Evolutionary conservation across 192 early-diverging fungal genomes (phyloP).

Genomic region (Coemansia sp.): DNA sequence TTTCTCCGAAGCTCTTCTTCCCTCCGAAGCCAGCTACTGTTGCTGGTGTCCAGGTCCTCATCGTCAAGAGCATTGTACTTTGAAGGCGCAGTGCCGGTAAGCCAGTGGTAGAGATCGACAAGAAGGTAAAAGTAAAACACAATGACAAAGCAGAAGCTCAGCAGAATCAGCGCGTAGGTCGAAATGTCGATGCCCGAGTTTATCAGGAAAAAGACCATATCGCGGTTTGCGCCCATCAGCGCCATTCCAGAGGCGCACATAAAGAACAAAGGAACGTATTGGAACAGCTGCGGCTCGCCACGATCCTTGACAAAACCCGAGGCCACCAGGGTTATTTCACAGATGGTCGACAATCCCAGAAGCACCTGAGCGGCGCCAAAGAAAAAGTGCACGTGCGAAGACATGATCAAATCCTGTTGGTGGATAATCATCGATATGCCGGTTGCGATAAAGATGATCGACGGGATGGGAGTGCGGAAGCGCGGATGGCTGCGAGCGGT

Average conservation of each 20-base stretch:
- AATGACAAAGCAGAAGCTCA: constrained; percentile 60
- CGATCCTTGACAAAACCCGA: constrained; percentile 29
- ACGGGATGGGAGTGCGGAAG: constrained; percentile 58
- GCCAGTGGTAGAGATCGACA: constrained; percentile 45
- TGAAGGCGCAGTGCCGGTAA: constrained; percentile 12
- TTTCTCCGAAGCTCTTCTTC: constrained; percentile 7
- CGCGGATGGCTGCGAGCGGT: constrained; percentile 32
- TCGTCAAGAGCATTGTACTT: constrained; percentile 21
- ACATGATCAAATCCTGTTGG: constrained; percentile 59
- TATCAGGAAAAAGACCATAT: constrained; percentile 56
- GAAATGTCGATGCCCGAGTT: constrained; percentile 51
- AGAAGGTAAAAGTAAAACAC: constrained; percentile 56
- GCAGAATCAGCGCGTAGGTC: constrained; percentile 58
- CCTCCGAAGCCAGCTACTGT: not conserved
- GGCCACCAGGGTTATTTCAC: constrained; percentile 56
- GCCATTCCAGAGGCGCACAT: constrained; percentile 61
- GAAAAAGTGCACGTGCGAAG: constrained; percentile 58
- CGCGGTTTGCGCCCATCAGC: constrained; percentile 67
- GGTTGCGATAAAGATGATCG: constrained; percentile 62
- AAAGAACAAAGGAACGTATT: constrained; percentile 43
- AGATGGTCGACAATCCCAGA: constrained; percentile 52
- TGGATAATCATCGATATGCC: constrained; percentile 64
- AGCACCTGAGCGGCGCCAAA: constrained; percentile 63
- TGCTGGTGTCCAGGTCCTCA: not conserved
- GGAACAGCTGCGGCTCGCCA: constrained; percentile 29